A percentile compares a stretch with the other conserved stretches of the same genome.
Conservation (phyloP, 23 red algal species). For the Gracilaria domingensis region DNA sequence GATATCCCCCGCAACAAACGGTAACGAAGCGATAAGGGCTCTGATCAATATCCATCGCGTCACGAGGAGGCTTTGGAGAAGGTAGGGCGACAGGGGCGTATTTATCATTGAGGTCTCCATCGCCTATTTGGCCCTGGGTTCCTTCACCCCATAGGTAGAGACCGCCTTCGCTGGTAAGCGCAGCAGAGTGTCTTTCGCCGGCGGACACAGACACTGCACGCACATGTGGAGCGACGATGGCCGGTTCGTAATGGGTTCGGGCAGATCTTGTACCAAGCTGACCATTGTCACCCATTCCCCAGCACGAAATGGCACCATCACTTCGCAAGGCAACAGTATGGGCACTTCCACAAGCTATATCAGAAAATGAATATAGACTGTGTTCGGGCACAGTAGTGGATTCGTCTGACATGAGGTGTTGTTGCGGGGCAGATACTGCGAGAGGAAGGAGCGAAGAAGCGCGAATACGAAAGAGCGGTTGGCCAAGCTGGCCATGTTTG, state of each 20-base stretch:
- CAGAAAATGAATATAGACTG: slow-evolving; percentile 21
- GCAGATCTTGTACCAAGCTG: slow-evolving; percentile 76
- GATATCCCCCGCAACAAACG: slow-evolving; percentile 61
- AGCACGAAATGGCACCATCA: slow-evolving; percentile 71
- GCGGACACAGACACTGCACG: slow-evolving; percentile 74
- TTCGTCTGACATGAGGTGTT: slow-evolving; percentile 15
- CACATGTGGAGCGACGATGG: slow-evolving; percentile 33
- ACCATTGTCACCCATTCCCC: slow-evolving; percentile 82
- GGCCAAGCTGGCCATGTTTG: slow-evolving; percentile 86
- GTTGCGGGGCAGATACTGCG: slow-evolving; percentile 38
- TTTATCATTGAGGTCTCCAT: slow-evolving; percentile 82
- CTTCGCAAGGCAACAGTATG: slow-evolving; percentile 81
- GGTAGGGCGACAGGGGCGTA: slow-evolving; percentile 59
- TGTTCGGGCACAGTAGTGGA: neutral
- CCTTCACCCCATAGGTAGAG: slow-evolving; percentile 87
- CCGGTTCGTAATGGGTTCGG: slow-evolving; percentile 47
- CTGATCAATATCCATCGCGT: slow-evolving; percentile 11
- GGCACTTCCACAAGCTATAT: slow-evolving; percentile 67
- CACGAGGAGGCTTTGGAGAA: slow-evolving; percentile 8
- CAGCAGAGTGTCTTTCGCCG: slow-evolving; percentile 78
- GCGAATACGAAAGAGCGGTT: slow-evolving; percentile 36
- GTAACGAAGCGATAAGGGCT: slow-evolving; percentile 20
- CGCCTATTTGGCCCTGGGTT: slow-evolving; percentile 83
- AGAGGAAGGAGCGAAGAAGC: slow-evolving; percentile 33
- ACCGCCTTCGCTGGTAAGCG: slow-evolving; percentile 67